Evolutionary conservation across 2,329 filamentous ascomycete genomes (phyloP), one percentile per base, ranked within the genome.

Genomic region (Byssothecium circinans): DNA sequence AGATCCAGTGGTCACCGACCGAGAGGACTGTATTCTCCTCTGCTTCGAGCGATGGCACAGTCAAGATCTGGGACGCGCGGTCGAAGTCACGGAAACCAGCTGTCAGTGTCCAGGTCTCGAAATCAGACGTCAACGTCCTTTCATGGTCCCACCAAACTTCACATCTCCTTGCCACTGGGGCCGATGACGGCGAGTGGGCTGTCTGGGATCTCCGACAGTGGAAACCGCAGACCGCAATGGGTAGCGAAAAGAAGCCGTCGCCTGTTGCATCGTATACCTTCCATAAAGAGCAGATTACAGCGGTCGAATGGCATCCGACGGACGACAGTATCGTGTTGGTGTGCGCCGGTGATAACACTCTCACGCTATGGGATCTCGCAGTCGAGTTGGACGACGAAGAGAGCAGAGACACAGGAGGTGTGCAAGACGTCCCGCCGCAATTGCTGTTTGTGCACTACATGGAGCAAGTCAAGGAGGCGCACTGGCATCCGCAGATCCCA

Each of bases 351-450:
- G 94, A 99, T 72, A 92, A 91, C 74, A 97, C 92, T 0, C 83
- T 97, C 25, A 96, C 94, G 1, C 76, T 97, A 25, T 97, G 94
- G 94, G 94, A 99, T 81, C 73, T 99, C 68, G 91, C 91, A 0
- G 94, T 97, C 47, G 94, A 99, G 78, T 71, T 97, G 52, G 94
- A 99, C 62, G 94, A 97, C 67, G 94, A 99, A 73, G 94, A 97
- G 79, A 95, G 87, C 74, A 89, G 85, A 68, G 89, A 95, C 64
- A 91, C 88, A 3, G 90, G 87, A 0, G 91, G 89, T 43, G 84
- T 92, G 33, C 85, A 89, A 65, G 92, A 96, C 54, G 90, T 97
- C 54, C 94, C 94, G 49, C 90, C 94, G 4, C 94, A 99, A 73
- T 75, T 99, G 61, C 77, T 99, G 55, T 99, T 99, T 72, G 91